A percentile compares a stretch with the other conserved stretches of the same genome.
These are phyloP conservation scores for Erodium texanum DNA, from an alignment of 441 rosid species.

Conservation along the genomic window DNA sequence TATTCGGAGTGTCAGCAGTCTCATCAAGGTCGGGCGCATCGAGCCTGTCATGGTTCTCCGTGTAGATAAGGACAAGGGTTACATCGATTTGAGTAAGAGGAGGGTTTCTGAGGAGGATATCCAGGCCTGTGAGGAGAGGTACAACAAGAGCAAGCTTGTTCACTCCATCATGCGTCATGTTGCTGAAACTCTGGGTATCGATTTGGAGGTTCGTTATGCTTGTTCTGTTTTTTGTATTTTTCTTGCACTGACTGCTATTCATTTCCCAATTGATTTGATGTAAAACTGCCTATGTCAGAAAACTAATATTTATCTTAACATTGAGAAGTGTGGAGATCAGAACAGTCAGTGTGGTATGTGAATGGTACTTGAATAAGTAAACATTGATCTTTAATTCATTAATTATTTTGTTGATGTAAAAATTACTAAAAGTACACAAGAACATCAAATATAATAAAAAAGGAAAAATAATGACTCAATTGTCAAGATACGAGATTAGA, in stretches of 20 bases:
- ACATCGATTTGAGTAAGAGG: slow-evolving; percentile 91
- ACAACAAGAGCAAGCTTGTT: slow-evolving; percentile 95
- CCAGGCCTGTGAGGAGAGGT: slow-evolving; percentile 89
- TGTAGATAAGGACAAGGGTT: slow-evolving; percentile 85
- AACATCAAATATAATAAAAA: too few species aligned
- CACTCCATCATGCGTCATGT: slow-evolving; percentile 97
- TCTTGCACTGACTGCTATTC: not conserved
- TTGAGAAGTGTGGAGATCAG: too few species aligned
- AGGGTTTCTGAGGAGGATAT: slow-evolving; percentile 93
- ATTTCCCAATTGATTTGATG: not conserved
- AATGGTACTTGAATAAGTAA: too few species aligned
- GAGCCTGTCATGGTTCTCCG: slow-evolving; percentile 98
- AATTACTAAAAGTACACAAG: too few species aligned
- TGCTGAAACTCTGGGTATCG: slow-evolving; percentile 68
- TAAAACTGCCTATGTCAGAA: too few species aligned
- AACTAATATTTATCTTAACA: too few species aligned
- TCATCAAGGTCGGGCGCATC: slow-evolving; percentile 86
- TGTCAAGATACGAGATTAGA: too few species aligned
- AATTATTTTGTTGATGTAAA: too few species aligned
- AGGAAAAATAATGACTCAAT: too few species aligned
- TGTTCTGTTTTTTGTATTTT: not conserved
- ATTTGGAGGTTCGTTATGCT: slow-evolving; percentile 58
- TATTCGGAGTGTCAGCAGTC: slow-evolving; percentile 86
- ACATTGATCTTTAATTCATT: too few species aligned
- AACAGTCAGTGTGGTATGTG: too few species aligned